Percentiles rank a stretch among this genome's conserved stretches.
Evolutionary conservation across 1,284 basidiomycete species (phyloP).

Genomic region (Sphagnurus paluster): DNA sequence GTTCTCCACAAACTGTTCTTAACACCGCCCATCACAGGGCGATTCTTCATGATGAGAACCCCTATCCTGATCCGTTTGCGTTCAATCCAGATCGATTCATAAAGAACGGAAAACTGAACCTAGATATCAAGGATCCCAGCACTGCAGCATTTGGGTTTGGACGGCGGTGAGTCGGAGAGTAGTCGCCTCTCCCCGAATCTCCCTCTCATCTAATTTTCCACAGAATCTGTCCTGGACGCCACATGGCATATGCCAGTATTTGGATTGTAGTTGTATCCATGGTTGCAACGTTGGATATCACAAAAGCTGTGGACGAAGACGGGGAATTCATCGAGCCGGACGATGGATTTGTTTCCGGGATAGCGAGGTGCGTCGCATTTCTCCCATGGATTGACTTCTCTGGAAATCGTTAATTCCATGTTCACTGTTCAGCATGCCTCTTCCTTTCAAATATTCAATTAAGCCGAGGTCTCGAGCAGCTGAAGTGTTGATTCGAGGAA

Average conservation of each 20-base stretch:
- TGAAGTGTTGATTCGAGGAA: constrained; percentile 22
- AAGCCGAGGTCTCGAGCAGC: constrained; percentile 27
- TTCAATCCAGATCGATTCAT: constrained; percentile 39
- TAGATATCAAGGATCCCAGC: constrained; percentile 15
- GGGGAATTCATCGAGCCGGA: constrained; percentile 30
- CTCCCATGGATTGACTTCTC: neutral
- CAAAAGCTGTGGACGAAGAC: constrained; percentile 26
- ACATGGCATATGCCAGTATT: constrained; percentile 33
- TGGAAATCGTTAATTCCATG: neutral
- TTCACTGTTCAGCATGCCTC: constrained; percentile 29
- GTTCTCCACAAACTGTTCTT: neutral
- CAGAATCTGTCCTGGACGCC: constrained; percentile 32
- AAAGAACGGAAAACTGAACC: constrained; percentile 20
- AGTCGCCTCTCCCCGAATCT: neutral
- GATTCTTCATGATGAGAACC: constrained; percentile 36
- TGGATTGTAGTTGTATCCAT: constrained; percentile 40
- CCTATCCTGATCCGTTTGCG: constrained; percentile 36
- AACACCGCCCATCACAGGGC: constrained; percentile 21
- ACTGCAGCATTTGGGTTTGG: constrained; percentile 23
- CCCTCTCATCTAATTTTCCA: neutral
- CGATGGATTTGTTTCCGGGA: constrained; percentile 18
- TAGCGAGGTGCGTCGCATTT: constrained; percentile 26
- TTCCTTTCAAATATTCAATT: constrained; percentile 31
- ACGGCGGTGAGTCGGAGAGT: constrained; percentile 16
- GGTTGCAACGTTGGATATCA: constrained; percentile 35